Conservation (phyloP, 345 rosid genomes). For the Cochlearia excelsa region DNA sequence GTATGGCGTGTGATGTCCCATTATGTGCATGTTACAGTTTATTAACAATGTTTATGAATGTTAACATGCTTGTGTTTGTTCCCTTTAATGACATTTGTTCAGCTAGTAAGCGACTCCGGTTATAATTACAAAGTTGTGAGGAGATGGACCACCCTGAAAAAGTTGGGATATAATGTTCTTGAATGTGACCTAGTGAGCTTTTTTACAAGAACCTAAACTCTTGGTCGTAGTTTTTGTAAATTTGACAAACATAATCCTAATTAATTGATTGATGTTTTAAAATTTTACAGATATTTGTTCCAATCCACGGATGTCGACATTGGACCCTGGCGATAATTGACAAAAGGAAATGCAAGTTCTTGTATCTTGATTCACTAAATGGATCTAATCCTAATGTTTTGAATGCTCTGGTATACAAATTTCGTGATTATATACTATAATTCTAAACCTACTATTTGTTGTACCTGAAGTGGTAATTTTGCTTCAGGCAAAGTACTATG, state of each 20-base stretch:
- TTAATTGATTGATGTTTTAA: background rate
- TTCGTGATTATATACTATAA: background rate
- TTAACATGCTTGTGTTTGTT: background rate
- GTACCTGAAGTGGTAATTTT: background rate
- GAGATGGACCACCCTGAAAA: slow-evolving; percentile 83
- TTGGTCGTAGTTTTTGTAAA: background rate
- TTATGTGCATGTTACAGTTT: background rate
- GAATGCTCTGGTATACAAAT: slow-evolving; percentile 51
- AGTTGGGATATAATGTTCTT: slow-evolving; percentile 66
- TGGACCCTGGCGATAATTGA: slow-evolving; percentile 94
- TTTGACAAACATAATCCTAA: background rate
- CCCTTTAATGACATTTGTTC: slow-evolving; percentile 21
- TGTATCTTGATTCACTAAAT: slow-evolving; percentile 85
- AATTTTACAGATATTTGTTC: slow-evolving; percentile 77
- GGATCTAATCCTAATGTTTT: slow-evolving; percentile 46
- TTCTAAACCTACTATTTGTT: background rate
- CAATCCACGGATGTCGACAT: slow-evolving; percentile 66
- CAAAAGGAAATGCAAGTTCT: slow-evolving; percentile 67
- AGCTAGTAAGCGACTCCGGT: slow-evolving; percentile 48
- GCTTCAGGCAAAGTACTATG: slow-evolving; percentile 65
- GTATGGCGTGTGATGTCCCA: too few species aligned
- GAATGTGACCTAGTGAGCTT: slow-evolving; percentile 72
- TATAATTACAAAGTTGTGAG: slow-evolving; percentile 66
- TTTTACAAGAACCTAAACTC: background rate
- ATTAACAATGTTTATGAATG: background rate